Conservation (phyloP, 768 basidiomycete genomes). For the Pulveroboletus sp. region DNA sequence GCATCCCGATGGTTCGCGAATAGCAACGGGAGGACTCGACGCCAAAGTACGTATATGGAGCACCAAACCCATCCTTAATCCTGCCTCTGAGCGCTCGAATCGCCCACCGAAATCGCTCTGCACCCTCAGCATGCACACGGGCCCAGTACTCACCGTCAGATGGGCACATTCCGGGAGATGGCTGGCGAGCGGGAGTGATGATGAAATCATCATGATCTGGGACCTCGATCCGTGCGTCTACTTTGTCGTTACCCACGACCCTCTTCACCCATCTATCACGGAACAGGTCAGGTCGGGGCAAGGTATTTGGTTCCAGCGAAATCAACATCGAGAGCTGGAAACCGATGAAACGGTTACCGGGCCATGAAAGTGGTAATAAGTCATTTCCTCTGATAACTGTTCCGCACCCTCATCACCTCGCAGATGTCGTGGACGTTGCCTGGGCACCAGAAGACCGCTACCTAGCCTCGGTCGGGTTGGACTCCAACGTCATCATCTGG, state of each 20-base stretch:
- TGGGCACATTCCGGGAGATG: conserved; percentile 95
- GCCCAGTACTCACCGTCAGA: conserved; percentile 85
- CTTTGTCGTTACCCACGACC: background rate
- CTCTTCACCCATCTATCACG: conserved; percentile 2
- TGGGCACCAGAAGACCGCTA: conserved; percentile 94
- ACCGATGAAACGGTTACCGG: conserved; percentile 84
- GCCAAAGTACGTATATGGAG: conserved; percentile 97
- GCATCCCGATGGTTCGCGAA: conserved; percentile 92
- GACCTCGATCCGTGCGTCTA: conserved; percentile 85
- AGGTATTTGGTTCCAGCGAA: conserved; percentile 93
- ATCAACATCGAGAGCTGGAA: conserved; percentile 98
- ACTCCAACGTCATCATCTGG: conserved; percentile 91
- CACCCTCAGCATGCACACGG: conserved; percentile 91
- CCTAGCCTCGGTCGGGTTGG: conserved; percentile 90
- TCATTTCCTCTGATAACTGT: background rate
- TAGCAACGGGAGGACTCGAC: conserved; percentile 97
- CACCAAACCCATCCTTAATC: conserved; percentile 88
- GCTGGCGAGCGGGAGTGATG: conserved; percentile 96
- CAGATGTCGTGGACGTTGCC: conserved; percentile 93
- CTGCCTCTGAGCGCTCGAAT: conserved; percentile 61
- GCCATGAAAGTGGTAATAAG: conserved; percentile 86
- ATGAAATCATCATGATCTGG: conserved; percentile 96
- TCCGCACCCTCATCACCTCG: conserved; percentile 1
- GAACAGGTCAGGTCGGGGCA: conserved; percentile 71
- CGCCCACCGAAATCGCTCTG: conserved; percentile 84